Evolutionary conservation across 2,329 filamentous ascomycete genomes (phyloP).

Genomic region (Talaromyces sp.): DNA sequence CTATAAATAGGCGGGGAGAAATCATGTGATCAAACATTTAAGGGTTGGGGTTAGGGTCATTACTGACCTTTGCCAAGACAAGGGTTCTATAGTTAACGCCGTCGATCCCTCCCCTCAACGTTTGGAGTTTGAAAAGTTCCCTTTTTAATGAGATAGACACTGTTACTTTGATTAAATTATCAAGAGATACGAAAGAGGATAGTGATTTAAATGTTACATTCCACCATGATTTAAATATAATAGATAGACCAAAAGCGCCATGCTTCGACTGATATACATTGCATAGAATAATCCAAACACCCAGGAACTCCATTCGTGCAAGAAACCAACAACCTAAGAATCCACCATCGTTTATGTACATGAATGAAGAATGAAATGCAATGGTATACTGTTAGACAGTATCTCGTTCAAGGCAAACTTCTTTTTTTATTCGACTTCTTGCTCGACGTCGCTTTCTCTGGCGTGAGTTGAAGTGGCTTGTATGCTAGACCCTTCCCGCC

Average conservation of each 20-base stretch:
- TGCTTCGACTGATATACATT: slow-evolving; percentile 8
- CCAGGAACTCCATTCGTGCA: slow-evolving; percentile 12
- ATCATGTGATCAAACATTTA: slow-evolving; percentile 11
- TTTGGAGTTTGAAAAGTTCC: no score
- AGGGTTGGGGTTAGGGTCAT: background rate
- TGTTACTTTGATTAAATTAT: background rate
- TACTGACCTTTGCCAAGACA: background rate
- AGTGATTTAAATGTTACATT: background rate
- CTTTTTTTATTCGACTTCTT: slow-evolving; percentile 10
- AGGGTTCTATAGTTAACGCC: no score
- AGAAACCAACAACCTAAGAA: background rate
- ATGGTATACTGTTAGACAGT: background rate
- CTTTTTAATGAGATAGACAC: background rate
- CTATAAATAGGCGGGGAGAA: background rate
- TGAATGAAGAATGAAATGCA: slow-evolving; percentile 2
- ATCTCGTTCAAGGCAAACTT: background rate
- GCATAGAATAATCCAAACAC: background rate
- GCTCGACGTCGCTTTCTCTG: slow-evolving; percentile 24
- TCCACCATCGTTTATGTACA: slow-evolving; percentile 5
- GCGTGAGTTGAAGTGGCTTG: slow-evolving; percentile 37
- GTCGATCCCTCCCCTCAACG: no score
- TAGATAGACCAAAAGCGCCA: slow-evolving; percentile 6
- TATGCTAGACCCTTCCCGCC: slow-evolving; percentile 46
- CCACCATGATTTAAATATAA: background rate
- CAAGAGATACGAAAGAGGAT: background rate